phyloP scores from a whole-genome alignment of 495 filamentous ascomycete genomes.

The Daldinia caldariorum region DNA sequence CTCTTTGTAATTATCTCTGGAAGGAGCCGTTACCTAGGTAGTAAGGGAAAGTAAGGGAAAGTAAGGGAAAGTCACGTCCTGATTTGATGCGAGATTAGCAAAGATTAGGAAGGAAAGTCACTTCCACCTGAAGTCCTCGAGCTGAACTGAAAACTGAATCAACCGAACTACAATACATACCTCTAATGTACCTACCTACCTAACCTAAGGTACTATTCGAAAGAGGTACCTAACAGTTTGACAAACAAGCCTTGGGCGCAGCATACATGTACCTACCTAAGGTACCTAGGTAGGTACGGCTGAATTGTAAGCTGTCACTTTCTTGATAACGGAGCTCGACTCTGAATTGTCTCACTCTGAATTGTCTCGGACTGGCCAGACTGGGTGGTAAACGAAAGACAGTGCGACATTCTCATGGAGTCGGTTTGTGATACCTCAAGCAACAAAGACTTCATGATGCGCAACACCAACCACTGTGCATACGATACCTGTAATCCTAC shows the following conservation, averaged over 20 bases:
- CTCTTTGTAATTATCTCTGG: neutral
- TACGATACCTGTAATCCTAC: neutral
- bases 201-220: too few species aligned
- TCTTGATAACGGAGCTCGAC: neutral
- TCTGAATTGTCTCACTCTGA: neutral
- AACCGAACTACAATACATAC: too few species aligned
- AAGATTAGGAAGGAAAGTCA: neutral
- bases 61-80: neutral
- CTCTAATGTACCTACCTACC: too few species aligned
- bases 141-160: neutral
- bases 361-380: slow-evolving; percentile 9
- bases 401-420: neutral
- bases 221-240: neutral
- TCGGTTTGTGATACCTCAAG: neutral
- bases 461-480: slow-evolving; percentile 23
- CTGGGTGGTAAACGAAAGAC: neutral
- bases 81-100: neutral
- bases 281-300: neutral
- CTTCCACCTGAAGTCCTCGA: neutral
- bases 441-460: neutral
- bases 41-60: neutral
- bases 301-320: neutral
- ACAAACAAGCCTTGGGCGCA: neutral
- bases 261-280: too few species aligned
- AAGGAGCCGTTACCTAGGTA: slow-evolving; percentile 4